Percentiles rank a stretch among this genome's conserved stretches.
phyloP scores from a whole-genome alignment of 352 stramenopile species.

The Pythium aphanidermatum region DNA sequence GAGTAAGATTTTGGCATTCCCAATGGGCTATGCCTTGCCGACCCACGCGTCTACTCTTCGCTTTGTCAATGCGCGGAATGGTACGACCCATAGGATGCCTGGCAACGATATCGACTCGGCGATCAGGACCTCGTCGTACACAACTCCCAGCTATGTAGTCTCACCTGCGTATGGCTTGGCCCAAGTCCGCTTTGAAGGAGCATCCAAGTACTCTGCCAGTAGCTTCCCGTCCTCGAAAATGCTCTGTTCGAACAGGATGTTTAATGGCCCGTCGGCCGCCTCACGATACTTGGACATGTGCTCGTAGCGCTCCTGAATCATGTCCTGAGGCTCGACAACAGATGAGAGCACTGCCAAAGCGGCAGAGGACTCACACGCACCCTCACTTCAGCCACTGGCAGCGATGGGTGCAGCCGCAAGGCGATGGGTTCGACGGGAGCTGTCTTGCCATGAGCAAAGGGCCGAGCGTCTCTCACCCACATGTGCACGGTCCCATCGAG shows the following conservation, averaged over 20 bases:
- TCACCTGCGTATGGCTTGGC: conserved; percentile 42
- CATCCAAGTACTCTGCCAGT: conserved; percentile 34
- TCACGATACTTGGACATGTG: conserved; percentile 32
- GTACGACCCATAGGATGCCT: conserved; percentile 65
- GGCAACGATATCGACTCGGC: background rate
- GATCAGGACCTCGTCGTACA: no score
- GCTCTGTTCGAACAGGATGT: conserved; percentile 36
- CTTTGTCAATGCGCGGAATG: conserved; percentile 30
- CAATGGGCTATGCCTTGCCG: background rate
- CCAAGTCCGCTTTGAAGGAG: conserved; percentile 14
- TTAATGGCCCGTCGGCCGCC: conserved; percentile 30
- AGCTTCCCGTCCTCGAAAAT: conserved; percentile 33
- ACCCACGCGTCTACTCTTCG: conserved; percentile 7
- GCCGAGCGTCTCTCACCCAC: conserved; percentile 52
- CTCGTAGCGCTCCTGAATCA: conserved; percentile 41
- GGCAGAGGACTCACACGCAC: conserved; percentile 1
- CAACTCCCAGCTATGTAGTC: no score
- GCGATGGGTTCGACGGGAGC: conserved; percentile 35
- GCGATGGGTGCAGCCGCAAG: conserved; percentile 32
- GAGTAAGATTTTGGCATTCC: background rate
- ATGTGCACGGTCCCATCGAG: conserved; percentile 41
- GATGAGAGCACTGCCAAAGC: no score
- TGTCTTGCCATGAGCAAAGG: conserved; percentile 37
- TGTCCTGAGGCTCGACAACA: conserved; percentile 15
- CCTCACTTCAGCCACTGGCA: conserved; percentile 41